Base-by-base conservation (phyloP, 805 yeast genomes). In the Spencermartinsiella europaea region DNA sequence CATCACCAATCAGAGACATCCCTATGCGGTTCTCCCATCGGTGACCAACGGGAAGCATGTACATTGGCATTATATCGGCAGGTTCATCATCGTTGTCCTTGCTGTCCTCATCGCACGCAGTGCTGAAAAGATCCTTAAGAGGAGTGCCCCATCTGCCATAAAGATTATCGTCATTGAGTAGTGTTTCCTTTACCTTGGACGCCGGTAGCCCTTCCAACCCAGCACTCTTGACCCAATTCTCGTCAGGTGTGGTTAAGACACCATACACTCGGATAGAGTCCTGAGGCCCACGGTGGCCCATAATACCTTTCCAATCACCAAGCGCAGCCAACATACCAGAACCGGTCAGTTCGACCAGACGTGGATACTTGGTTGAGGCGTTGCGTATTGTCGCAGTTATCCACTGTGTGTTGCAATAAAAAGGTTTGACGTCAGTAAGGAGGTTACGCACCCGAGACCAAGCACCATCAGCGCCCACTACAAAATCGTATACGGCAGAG, bases 21-120 rank as follows among this genome's bases (percentile, higher is more conserved):
- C 40, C 40, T 7, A 5, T 15, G 5, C 19, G 12, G 21, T 37
- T 20, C 14, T 15, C n/a, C 40, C 40, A 37, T 5, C 21, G 17
- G 21, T 16, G 21, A 7, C 40, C 40, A 22, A 37, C 40, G 17
- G 40, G 40, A 12, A 37, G 40, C 40, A 37, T 37, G 14, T 37
- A 37, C 19, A 37, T 5, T 5, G 40, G 31, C 31, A 25, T 25
- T 7, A 25, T 25, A 12, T 25, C 31, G 31, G 31, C 31, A 7
- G 31, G 10, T 7, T 12, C 7, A 25, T 12, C 31, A 25, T 7
- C 10, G 7, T 25, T 25, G 12, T 25, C 31, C 31, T 25, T 25
- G 7, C 10, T 25, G 31, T 25, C 31, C 12, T 25, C 31, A 12
- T 25, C 31, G 31, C 31, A 25, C 31, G 31, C 31, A 7, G 31